A percentile compares a stretch with the other conserved stretches of the same genome.
Conservation (phyloP, 352 stramenopile species). For the Phytophthora palmivora region DNA sequence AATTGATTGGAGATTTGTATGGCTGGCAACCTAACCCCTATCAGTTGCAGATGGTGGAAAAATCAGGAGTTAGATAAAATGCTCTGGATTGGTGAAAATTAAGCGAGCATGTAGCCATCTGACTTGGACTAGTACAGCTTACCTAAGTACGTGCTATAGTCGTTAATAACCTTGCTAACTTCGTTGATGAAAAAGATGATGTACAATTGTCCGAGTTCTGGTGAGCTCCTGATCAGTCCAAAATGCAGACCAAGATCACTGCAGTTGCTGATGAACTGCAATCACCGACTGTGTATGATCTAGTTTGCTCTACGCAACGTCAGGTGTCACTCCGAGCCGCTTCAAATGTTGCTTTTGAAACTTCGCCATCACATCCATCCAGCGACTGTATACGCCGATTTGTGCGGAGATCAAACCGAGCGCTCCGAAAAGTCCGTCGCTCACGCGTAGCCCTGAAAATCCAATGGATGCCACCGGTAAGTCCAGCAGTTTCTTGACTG, state of each 20-base stretch:
- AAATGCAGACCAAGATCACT: too few relatives aligned
- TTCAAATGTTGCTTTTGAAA: slow-evolving; percentile 38
- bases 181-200: too few relatives aligned
- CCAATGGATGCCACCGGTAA: slow-evolving; percentile 59
- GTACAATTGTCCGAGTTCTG: too few relatives aligned
- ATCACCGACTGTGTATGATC: too few relatives aligned
- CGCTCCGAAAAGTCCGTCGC: slow-evolving; percentile 54
- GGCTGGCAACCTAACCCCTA: slow-evolving; percentile 3
- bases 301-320: slow-evolving; percentile 26
- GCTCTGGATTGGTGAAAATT: slow-evolving; percentile 26
- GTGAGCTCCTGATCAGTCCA: too few relatives aligned
- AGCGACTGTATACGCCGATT: slow-evolving; percentile 55
- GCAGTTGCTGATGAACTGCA: too few relatives aligned
- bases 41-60: slow-evolving; percentile 27
- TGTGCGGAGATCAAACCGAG: slow-evolving; percentile 55
- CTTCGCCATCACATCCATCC: slow-evolving; percentile 52
- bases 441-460: slow-evolving; percentile 51
- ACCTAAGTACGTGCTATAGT: too few relatives aligned
- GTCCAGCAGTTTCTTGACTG: slow-evolving; percentile 63
- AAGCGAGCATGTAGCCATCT: slow-evolving; percentile 13
- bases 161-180: too few relatives aligned
- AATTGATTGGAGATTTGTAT: slow-evolving; percentile 23
- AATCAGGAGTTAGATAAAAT: slow-evolving; percentile 44
- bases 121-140: too few relatives aligned
- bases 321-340: slow-evolving; percentile 18